These are phyloP conservation scores for Boletellus deceptivus DNA, from an alignment of 1,284 basidiomycete species.

Conservation along the genomic window DNA sequence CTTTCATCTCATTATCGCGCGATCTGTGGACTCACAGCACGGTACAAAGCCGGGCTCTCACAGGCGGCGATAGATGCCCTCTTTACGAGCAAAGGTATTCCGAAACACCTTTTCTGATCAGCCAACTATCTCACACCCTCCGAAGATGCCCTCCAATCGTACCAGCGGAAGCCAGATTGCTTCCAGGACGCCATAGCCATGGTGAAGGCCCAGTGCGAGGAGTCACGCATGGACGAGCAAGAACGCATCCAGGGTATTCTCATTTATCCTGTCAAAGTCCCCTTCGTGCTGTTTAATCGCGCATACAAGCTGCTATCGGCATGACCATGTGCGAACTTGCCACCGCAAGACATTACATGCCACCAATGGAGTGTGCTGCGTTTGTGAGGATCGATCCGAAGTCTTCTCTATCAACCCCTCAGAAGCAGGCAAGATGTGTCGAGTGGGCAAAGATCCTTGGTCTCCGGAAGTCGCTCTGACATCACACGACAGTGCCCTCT, in stretches of 20 bases:
- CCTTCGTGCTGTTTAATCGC: constrained; percentile 11
- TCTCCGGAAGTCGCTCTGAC: constrained; percentile 4
- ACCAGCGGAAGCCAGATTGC: constrained; percentile 54
- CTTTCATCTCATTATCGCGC: constrained; percentile 12
- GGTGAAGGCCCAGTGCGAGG: constrained; percentile 51
- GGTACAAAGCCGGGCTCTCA: constrained; percentile 18
- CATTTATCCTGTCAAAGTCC: background rate
- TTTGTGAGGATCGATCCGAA: constrained; percentile 32
- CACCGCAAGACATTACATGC: constrained; percentile 62
- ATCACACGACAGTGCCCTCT: constrained; percentile 51
- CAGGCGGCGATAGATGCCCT: constrained; percentile 16
- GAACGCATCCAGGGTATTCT: constrained; percentile 51
- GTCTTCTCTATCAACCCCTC: constrained; percentile 7
- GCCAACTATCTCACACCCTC: constrained; percentile 11
- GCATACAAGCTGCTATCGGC: constrained; percentile 59
- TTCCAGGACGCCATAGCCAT: constrained; percentile 51
- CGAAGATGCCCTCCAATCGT: constrained; percentile 22
- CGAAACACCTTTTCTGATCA: constrained; percentile 6
- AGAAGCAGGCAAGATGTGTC: constrained; percentile 49
- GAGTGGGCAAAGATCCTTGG: constrained; percentile 40
- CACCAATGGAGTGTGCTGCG: constrained; percentile 62
- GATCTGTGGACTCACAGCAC: constrained; percentile 10
- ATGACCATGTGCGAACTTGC: constrained; percentile 76
- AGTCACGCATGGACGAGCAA: constrained; percentile 57
- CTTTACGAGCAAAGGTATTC: constrained; percentile 21